Percentiles rank a stretch among this genome's conserved stretches.
phyloP scores from a whole-genome alignment of 23 red algal genomes.

The Gracilariopsis chorda region DNA sequence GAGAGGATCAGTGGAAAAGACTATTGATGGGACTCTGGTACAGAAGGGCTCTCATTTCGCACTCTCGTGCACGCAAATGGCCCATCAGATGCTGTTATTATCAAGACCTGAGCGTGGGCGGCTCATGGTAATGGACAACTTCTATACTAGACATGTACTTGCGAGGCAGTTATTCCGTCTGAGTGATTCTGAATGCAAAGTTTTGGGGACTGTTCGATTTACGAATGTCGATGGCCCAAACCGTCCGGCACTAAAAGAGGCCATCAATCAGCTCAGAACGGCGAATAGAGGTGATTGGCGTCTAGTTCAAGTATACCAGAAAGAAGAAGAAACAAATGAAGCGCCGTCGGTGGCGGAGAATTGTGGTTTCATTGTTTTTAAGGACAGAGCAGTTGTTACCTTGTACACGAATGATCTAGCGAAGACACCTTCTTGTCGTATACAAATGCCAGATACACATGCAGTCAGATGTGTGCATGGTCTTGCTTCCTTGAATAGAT shows the following conservation, averaged over 20 bases:
- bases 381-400: not conserved
- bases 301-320: not conserved
- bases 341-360: not conserved
- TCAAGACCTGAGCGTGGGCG: too few species aligned
- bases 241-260: not conserved
- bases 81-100: not conserved
- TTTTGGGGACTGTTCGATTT: not conserved
- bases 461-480: too few species aligned
- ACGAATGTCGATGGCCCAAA: not conserved
- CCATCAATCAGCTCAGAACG: not conserved
- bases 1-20: not conserved
- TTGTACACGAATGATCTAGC: slow-evolving; percentile 9
- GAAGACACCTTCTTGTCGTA: not conserved
- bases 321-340: not conserved
- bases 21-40: not conserved
- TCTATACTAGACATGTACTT: not conserved
- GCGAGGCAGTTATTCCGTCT: not conserved
- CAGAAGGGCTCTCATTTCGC: not conserved
- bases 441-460: not conserved
- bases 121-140: slow-evolving; percentile 8
- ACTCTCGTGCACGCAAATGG: not conserved
- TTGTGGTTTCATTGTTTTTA: not conserved
- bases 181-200: not conserved
- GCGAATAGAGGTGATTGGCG: not conserved
- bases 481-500: not conserved